These are phyloP conservation scores for Mycena maculata DNA, from an alignment of 768 basidiomycete genomes.

Conservation along the genomic window DNA sequence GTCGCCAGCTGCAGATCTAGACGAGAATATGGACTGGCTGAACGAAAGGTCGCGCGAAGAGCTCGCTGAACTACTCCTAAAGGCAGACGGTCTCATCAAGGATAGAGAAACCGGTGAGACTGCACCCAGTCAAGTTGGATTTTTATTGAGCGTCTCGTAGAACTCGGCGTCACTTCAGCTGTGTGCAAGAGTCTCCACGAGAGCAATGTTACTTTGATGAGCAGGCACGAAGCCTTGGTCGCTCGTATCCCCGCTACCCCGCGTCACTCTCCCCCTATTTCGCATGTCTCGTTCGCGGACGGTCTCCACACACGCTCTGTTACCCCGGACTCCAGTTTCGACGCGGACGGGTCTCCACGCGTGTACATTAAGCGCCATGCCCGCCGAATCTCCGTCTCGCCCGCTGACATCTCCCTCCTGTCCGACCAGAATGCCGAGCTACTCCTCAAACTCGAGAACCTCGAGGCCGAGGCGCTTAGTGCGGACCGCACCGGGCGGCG, in stretches of 20 bases:
- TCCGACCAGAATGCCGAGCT: conserved; percentile 89
- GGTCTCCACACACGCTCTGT: conserved; percentile 19
- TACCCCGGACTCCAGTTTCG: conserved; percentile 37
- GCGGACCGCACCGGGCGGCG: conserved; percentile 76
- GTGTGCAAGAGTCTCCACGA: conserved; percentile 78
- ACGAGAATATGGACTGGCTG: conserved; percentile 55
- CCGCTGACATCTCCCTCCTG: conserved; percentile 74
- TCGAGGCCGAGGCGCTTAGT: conserved; percentile 76
- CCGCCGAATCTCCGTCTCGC: conserved; percentile 72
- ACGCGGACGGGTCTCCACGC: conserved; percentile 40
- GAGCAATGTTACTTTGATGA: conserved; percentile 74
- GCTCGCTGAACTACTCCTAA: conserved; percentile 73
- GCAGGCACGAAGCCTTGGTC: conserved; percentile 77
- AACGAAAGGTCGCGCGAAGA: conserved; percentile 79
- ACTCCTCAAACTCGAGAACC: conserved; percentile 75
- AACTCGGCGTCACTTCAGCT: conserved; percentile 75
- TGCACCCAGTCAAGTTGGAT: neutral
- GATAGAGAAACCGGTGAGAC: conserved; percentile 79
- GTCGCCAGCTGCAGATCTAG: conserved; percentile 36
- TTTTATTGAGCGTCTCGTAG: conserved; percentile 45
- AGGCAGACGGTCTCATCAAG: conserved; percentile 81
- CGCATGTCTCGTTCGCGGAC: conserved; percentile 49
- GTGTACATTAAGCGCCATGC: conserved; percentile 43
- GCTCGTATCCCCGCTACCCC: conserved; percentile 68
- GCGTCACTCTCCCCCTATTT: conserved; percentile 46